These are phyloP conservation scores for Colletotrichum cereale DNA, from an alignment of 2,329 filamentous ascomycete genomes.

Conservation along the genomic window DNA sequence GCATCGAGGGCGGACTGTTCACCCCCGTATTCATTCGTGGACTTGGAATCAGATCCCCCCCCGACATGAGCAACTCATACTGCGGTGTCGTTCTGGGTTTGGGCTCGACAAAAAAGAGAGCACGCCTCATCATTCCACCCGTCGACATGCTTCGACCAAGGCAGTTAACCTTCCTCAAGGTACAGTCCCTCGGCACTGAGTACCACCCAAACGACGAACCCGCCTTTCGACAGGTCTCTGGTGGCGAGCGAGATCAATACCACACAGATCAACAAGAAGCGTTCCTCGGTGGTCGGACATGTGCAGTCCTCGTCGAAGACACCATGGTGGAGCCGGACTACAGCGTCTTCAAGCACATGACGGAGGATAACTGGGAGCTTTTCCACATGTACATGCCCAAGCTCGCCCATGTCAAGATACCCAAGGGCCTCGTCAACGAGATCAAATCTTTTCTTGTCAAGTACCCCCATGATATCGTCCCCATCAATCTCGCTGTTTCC, in stretches of 20 bases:
- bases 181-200: background rate
- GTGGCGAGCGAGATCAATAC: background rate
- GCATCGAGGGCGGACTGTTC: background rate
- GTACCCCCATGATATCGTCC: background rate
- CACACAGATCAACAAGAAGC: background rate
- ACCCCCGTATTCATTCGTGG: background rate
- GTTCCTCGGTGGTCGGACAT: background rate
- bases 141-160: conserved; percentile 13
- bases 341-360: background rate
- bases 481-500: background rate
- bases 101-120: background rate
- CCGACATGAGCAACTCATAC: background rate
- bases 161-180: conserved; percentile 2
- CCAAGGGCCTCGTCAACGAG: background rate
- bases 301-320: background rate
- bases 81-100: background rate
- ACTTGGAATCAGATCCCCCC: background rate
- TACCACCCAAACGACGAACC: background rate
- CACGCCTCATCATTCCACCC: background rate
- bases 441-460: background rate
- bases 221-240: background rate
- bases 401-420: background rate
- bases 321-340: background rate
- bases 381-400: conserved; percentile 6
- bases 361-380: background rate